Conservation (phyloP, 2,329 filamentous ascomycete species). For the Sclerotinia subarctica region DNA sequence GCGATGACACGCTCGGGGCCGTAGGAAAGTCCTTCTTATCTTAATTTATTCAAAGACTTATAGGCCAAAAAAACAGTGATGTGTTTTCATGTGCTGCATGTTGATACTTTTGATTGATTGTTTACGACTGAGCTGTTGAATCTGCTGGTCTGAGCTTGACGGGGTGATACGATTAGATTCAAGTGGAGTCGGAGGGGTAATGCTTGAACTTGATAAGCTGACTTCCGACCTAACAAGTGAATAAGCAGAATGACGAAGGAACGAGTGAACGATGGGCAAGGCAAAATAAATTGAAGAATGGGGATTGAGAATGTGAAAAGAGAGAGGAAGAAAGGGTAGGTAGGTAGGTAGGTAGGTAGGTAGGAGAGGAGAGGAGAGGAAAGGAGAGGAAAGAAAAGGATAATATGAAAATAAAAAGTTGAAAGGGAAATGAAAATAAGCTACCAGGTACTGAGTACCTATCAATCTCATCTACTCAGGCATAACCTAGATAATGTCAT, state of each 20-base stretch:
- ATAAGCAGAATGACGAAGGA: constrained; percentile 2
- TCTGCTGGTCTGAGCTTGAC: constrained; percentile 8
- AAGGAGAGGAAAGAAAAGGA: background rate
- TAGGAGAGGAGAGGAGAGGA: no score
- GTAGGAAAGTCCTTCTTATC: background rate
- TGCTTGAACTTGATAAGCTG: constrained; percentile 25
- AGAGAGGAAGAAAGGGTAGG: background rate
- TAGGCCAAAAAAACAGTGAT: background rate
- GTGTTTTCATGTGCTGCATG: background rate
- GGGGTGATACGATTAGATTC: constrained; percentile 18
- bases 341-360: background rate
- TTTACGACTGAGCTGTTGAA: background rate
- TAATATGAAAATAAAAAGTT: background rate
- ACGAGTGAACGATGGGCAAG: background rate
- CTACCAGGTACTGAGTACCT: background rate
- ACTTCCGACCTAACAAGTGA: constrained; percentile 7
- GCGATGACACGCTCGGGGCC: constrained; percentile 8
- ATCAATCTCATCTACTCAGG: no score
- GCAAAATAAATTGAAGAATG: background rate
- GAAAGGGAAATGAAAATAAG: background rate
- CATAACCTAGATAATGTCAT: background rate
- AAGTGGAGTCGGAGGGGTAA: constrained; percentile 11
- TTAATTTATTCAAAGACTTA: background rate
- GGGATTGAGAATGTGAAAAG: background rate
- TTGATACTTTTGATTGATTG: constrained; percentile 8